phyloP scores from a whole-genome alignment of 257 asterid species.

The Solanum paucissectum region DNA sequence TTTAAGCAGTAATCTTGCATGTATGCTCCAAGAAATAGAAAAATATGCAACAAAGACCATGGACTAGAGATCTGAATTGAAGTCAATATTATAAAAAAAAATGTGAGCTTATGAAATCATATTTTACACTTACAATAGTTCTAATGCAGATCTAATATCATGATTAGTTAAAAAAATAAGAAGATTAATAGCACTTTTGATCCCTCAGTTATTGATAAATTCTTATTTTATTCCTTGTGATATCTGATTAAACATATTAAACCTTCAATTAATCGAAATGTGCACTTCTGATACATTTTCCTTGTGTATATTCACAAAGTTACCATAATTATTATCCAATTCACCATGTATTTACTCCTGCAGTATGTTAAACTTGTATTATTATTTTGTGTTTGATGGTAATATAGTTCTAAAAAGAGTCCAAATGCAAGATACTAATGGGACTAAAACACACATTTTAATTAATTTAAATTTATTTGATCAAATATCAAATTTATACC shows the following conservation, averaged over 20 bases:
- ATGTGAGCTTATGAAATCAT: neutral
- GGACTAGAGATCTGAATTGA: slow-evolving; percentile 37
- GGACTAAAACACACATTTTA: neutral
- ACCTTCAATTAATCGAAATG: neutral
- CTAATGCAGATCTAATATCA: neutral
- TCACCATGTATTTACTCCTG: neutral
- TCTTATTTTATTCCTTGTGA: neutral
- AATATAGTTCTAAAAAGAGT: neutral
- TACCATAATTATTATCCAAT: neutral
- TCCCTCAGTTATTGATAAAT: neutral
- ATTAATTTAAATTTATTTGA: neutral
- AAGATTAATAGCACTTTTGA: neutral
- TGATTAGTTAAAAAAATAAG: neutral
- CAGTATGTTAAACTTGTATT: neutral
- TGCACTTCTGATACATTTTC: neutral
- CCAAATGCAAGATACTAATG: neutral
- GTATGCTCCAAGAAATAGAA: slow-evolving; percentile 52
- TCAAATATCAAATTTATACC: neutral
- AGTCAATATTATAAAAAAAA: neutral
- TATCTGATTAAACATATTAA: neutral
- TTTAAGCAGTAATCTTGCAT: slow-evolving; percentile 43
- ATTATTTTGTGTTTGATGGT: neutral
- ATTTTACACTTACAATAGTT: neutral
- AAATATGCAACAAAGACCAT: slow-evolving; percentile 39
- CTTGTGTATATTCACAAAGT: neutral